Evolutionary conservation across 2,329 filamentous ascomycete species (phyloP).

Genomic region (Paecilomyces sp.): DNA sequence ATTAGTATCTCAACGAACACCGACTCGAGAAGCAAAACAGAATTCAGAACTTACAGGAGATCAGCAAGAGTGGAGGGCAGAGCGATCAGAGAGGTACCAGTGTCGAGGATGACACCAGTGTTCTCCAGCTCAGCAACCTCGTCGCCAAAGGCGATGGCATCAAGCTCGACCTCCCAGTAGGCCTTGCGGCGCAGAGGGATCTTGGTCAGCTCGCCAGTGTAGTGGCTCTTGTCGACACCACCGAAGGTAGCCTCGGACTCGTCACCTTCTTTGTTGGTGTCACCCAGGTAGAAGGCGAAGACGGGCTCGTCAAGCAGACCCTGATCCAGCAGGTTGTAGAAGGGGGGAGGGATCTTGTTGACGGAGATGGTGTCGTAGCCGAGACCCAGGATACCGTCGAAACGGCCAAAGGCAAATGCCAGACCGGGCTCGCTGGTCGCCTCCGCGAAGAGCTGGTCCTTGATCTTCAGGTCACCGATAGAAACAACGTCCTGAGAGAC

Average conservation of each 20-base stretch:
- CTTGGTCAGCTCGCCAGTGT: conserved; percentile 79
- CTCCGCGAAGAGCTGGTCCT: conserved; percentile 92
- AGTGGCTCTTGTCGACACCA: conserved; percentile 75
- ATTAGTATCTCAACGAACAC: background rate
- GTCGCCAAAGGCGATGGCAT: conserved; percentile 82
- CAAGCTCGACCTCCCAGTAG: conserved; percentile 98
- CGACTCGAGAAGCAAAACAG: background rate
- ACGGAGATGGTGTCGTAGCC: conserved; percentile 97
- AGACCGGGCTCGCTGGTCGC: conserved; percentile 92
- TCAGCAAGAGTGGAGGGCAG: conserved; percentile 87
- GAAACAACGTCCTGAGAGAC: conserved; percentile 79
- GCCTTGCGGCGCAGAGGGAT: conserved; percentile 96
- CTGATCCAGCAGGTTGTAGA: conserved; percentile 93
- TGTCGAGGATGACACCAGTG: conserved; percentile 96
- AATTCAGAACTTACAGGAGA: conserved; percentile 56
- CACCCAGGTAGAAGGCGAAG: conserved; percentile 92
- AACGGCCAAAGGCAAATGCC: conserved; percentile 94
- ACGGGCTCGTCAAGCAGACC: conserved; percentile 83
- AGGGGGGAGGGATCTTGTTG: conserved; percentile 87
- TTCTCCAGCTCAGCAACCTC: conserved; percentile 82
- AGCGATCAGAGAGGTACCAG: conserved; percentile 94
- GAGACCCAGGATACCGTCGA: conserved; percentile 92
- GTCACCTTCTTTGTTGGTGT: conserved; percentile 61
- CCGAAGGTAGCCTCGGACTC: conserved; percentile 87
- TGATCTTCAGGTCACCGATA: conserved; percentile 83